phyloP scores from a whole-genome alignment of 495 filamentous ascomycete species.

The Penicillium simplicissimum region DNA sequence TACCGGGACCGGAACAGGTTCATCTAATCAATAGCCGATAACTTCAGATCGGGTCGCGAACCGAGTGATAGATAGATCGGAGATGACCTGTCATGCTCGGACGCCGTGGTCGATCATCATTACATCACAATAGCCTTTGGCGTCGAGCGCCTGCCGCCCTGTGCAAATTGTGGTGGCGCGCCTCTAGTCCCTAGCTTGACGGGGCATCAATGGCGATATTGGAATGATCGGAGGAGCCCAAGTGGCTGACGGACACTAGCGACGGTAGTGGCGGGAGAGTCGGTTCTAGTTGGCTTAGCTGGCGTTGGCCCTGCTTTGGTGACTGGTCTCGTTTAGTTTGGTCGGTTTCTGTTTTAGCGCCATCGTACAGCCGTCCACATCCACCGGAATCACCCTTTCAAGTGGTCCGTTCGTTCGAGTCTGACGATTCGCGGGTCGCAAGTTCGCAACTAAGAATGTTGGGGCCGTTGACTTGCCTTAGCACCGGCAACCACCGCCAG shows the following conservation, averaged over 20 bases:
- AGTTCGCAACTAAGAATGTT: neutral
- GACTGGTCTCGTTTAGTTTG: neutral
- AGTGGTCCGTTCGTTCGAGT: neutral
- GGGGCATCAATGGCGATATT: neutral
- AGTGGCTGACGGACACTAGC: neutral
- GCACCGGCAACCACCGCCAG: neutral
- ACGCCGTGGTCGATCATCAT: neutral
- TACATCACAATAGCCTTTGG: neutral
- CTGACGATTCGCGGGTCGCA: neutral
- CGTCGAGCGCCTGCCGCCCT: neutral
- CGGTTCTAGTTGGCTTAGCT: conserved; percentile 3
- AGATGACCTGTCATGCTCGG: conserved; percentile 6
- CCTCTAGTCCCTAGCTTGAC: neutral
- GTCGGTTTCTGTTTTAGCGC: neutral
- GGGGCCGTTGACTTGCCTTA: neutral
- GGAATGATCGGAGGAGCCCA: neutral
- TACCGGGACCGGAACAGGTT: neutral
- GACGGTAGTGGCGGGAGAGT: neutral
- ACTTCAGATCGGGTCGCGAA: neutral
- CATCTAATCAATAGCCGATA: neutral
- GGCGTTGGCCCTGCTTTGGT: neutral
- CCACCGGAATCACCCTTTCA: neutral
- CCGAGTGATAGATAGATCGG: conserved; percentile 9
- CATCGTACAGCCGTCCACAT: neutral
- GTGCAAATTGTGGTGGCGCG: conserved; percentile 2